Percentiles rank a stretch among this genome's conserved stretches.
Evolutionary conservation across 2,329 filamentous ascomycete species (phyloP).

Genomic region (Calonectria pteridis): DNA sequence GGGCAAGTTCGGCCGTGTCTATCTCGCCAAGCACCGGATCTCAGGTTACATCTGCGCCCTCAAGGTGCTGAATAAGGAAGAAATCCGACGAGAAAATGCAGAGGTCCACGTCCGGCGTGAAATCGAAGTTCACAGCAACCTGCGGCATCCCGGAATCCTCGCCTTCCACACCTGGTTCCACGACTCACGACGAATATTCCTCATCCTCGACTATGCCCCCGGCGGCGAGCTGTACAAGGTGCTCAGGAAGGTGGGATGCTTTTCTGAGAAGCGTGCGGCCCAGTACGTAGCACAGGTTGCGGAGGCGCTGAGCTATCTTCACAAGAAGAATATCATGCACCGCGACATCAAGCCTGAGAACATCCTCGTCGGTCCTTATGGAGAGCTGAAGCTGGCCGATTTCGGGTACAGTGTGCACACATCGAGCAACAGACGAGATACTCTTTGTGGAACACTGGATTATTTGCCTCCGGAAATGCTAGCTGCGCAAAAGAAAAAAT

Average conservation of each 20-base stretch:
- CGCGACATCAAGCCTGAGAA: slow-evolving; percentile 53
- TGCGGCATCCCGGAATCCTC: slow-evolving; percentile 75
- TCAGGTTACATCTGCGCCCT: slow-evolving; percentile 78
- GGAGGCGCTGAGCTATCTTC: slow-evolving; percentile 45
- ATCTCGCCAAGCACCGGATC: slow-evolving; percentile 75
- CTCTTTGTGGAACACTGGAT: slow-evolving; percentile 45
- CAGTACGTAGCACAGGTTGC: slow-evolving; percentile 82
- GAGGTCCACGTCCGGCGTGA: slow-evolving; percentile 80
- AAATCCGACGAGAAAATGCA: slow-evolving; percentile 74
- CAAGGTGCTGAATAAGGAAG: slow-evolving; percentile 79
- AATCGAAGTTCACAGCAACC: slow-evolving; percentile 80
- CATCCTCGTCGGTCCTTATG: slow-evolving; percentile 47
- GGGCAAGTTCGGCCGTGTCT: slow-evolving; percentile 80
- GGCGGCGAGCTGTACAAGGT: slow-evolving; percentile 78
- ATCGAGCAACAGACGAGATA: slow-evolving; percentile 37
- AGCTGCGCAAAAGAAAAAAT: background rate
- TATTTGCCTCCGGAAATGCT: slow-evolving; percentile 47
- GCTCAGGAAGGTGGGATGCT: slow-evolving; percentile 73
- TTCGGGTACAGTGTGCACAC: slow-evolving; percentile 48
- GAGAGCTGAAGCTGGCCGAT: slow-evolving; percentile 46
- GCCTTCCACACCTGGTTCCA: slow-evolving; percentile 79
- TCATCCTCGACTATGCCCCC: slow-evolving; percentile 78
- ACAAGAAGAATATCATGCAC: slow-evolving; percentile 50
- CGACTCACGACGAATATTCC: slow-evolving; percentile 77
- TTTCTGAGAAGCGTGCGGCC: slow-evolving; percentile 77